These are phyloP conservation scores for Paramarasmius palmivorus DNA, from an alignment of 1,284 basidiomycete genomes.

Conservation along the genomic window DNA sequence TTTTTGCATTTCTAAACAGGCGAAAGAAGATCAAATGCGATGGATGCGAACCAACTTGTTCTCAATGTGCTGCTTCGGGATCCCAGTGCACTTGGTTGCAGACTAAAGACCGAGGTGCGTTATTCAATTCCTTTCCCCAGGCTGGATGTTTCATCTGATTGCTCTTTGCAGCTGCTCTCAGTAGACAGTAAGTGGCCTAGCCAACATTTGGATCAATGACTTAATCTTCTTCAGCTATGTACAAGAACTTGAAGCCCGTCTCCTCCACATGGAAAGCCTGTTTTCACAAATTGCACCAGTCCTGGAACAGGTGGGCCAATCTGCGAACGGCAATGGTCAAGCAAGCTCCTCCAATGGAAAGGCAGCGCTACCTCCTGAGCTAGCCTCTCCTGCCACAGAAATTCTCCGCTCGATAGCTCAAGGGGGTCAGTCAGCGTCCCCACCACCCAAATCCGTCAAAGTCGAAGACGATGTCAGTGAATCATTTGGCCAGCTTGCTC, in stretches of 20 bases:
- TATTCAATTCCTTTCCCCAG: neutral
- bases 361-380: slow-evolving; percentile 26
- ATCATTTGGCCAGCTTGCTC: slow-evolving; percentile 81
- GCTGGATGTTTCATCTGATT: neutral
- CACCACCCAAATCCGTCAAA: slow-evolving; percentile 49
- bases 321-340: slow-evolving; percentile 39
- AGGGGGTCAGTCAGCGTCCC: slow-evolving; percentile 25
- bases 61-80: slow-evolving; percentile 71
- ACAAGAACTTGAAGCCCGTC: slow-evolving; percentile 80
- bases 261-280: slow-evolving; percentile 81
- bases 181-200: slow-evolving; percentile 71
- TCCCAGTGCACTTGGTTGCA: slow-evolving; percentile 83
- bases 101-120: slow-evolving; percentile 67
- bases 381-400: slow-evolving; percentile 33
- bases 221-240: slow-evolving; percentile 61
- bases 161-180: slow-evolving; percentile 57
- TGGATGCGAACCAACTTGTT: slow-evolving; percentile 80
- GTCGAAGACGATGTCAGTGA: slow-evolving; percentile 74
- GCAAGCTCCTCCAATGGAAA: slow-evolving; percentile 29
- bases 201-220: slow-evolving; percentile 15
- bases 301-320: slow-evolving; percentile 65
- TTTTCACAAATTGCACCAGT: slow-evolving; percentile 78
- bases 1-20: slow-evolving; percentile 37
- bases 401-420: slow-evolving; percentile 44
- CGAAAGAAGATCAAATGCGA: slow-evolving; percentile 91